Base-by-base conservation (phyloP, 768 basidiomycete species). In the Mycena polygramma region DNA sequence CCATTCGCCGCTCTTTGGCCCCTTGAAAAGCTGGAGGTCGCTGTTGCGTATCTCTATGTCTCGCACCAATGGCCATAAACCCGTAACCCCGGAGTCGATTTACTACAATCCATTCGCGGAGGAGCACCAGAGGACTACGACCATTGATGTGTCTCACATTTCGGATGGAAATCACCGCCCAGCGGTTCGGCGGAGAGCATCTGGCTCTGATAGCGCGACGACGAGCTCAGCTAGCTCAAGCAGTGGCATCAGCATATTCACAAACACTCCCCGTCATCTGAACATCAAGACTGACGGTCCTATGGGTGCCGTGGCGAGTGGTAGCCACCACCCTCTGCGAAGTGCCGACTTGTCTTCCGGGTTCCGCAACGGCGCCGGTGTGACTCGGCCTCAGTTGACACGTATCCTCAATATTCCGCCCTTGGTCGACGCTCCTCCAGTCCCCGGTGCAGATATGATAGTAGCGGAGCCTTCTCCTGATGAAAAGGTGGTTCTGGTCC, bases 401-500 rank as follows among this genome's bases (percentile, higher is more conserved):
- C 83, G 83, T 48, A 76, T 83, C 9, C 68, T 83, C 15, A 80
- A 81, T 46, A 79, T 79, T 71, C 76, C 43, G 74, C 72, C 45
- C 53, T 73, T 81, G 58, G 78, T 79, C 19, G 79, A 81, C 75
- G 77, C 72, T 19, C 75, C 79, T 13, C 75, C 77, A 10, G 70
- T 71, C 15, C 75, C 66, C 6, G 73, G 55, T n/a, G 72, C 48
- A 43, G 68, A 63, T 24, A 69, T 63, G 70, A 61, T 62, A 64
- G 62, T 73, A 30, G 76, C 74, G 15, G 69, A 67, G 43, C 53
- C 63, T 22, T 57, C 74, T 36, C 75, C 70, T 14, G 82, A 83
- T 54, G 86, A 89, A 77, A 86, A 78, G 75, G 82, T 87, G 30
- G 91, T 91, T 35, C 79, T 91, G 35, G 84, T 90, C 4, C 91